Percentiles rank a stretch among this genome's conserved stretches.
Evolutionary conservation across 2,329 filamentous ascomycete genomes (phyloP).

Genomic region (Lecanoromycetidae sp.): DNA sequence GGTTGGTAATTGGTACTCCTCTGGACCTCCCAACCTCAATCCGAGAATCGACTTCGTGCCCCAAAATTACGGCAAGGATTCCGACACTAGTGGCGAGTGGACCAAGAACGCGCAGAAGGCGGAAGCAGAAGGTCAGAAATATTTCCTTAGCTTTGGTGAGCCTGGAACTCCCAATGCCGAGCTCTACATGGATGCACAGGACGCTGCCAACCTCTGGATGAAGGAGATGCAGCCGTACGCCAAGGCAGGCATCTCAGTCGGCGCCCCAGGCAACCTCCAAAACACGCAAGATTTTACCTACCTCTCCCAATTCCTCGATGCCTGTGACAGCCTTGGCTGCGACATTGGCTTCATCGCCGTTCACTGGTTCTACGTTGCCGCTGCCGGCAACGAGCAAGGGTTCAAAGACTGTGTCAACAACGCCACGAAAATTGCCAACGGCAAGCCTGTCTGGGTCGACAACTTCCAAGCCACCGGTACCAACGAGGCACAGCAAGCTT

Average conservation of each 20-base stretch:
- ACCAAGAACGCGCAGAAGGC: conserved; percentile 17
- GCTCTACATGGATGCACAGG: conserved; percentile 21
- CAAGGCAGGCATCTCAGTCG: conserved; percentile 21
- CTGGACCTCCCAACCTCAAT: conserved; percentile 8
- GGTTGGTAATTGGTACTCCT: conserved; percentile 14
- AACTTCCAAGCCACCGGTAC: conserved; percentile 10
- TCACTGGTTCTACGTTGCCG: conserved; percentile 13
- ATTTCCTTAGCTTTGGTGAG: conserved; percentile 37
- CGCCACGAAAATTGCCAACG: conserved; percentile 9
- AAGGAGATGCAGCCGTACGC: conserved; percentile 18
- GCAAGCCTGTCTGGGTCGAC: conserved; percentile 14
- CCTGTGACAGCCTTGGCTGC: conserved; percentile 10
- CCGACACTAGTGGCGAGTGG: conserved; percentile 2
- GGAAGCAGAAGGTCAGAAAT: conserved; percentile 26
- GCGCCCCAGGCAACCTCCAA: conserved; percentile 13
- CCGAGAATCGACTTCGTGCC: conserved; percentile 11
- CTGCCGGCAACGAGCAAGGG: neutral
- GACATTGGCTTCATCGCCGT: conserved; percentile 12
- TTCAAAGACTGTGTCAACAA: conserved; percentile 12
- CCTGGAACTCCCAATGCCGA: conserved; percentile 20
- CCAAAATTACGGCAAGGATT: conserved; percentile 7
- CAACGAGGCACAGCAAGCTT: conserved; percentile 9
- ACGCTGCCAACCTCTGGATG: conserved; percentile 22
- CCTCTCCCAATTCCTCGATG: conserved; percentile 13
- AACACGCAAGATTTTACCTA: conserved; percentile 11